Percentiles rank a stretch among this genome's conserved stretches.
These are phyloP conservation scores for Gnaphalium uliginosum DNA, from an alignment of 129 eudicot genomes.

Conservation along the genomic window DNA sequence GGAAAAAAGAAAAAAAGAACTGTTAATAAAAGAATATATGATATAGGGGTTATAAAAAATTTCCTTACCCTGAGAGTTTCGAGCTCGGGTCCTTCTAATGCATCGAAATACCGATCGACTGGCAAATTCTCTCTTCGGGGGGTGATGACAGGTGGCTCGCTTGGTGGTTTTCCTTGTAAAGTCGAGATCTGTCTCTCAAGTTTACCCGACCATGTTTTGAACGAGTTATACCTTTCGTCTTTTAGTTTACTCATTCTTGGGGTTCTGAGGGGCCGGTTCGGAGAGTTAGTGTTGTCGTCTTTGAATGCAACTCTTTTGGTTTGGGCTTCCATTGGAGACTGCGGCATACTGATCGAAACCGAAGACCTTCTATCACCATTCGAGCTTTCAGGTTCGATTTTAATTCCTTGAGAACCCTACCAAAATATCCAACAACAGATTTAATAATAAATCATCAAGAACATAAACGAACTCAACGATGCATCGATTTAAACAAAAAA, in stretches of 20 bases:
- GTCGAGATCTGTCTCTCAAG: conserved; percentile 63
- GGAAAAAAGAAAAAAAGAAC: too few species aligned
- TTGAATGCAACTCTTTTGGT: conserved; percentile 1
- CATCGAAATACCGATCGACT: conserved; percentile 73
- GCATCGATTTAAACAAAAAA: not conserved
- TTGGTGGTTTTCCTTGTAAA: conserved; percentile 46
- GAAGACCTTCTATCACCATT: not conserved
- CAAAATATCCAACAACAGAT: not conserved
- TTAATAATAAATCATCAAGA: not conserved
- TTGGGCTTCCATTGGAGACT: not conserved
- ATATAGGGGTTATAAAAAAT: not conserved
- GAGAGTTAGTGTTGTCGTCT: not conserved
- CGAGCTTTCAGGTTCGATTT: conserved; percentile 20
- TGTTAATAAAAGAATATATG: not conserved
- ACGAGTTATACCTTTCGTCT: conserved; percentile 51
- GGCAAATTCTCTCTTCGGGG: conserved; percentile 42
- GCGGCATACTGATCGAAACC: not conserved
- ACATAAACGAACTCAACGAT: not conserved
- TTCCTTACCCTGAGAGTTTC: conserved; percentile 61
- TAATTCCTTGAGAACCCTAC: conserved; percentile 42
- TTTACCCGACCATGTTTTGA: conserved; percentile 75
- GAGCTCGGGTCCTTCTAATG: conserved; percentile 79
- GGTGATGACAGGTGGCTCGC: conserved; percentile 24
- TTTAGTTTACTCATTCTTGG: not conserved
- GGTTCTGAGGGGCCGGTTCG: not conserved